Percentiles rank a stretch among this genome's conserved stretches.
phyloP scores from a whole-genome alignment of 2,329 filamentous ascomycete genomes.

The Aureobasidium sp. region DNA sequence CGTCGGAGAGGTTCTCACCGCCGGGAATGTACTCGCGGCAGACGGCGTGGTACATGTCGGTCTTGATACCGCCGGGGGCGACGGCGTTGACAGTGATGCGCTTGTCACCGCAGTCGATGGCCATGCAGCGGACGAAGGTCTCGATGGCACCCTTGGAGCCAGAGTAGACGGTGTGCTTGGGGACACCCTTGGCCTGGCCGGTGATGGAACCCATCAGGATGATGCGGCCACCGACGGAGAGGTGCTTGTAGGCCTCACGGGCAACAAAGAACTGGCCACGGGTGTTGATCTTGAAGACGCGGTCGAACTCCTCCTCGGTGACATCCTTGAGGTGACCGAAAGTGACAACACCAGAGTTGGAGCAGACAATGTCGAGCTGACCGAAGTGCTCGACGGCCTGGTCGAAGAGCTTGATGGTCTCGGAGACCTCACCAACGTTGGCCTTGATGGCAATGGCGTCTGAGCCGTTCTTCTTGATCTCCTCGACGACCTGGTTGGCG shows the following conservation, averaged over 20 bases:
- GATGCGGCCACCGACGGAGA: constrained; percentile 44
- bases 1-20: constrained; percentile 47
- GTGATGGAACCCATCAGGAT: constrained; percentile 50
- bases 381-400: constrained; percentile 56
- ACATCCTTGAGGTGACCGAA: constrained; percentile 48
- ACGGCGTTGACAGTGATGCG: constrained; percentile 54
- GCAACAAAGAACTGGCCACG: constrained; percentile 57
- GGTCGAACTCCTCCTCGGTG: constrained; percentile 48
- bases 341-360: constrained; percentile 54
- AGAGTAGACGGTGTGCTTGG: constrained; percentile 47
- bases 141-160: constrained; percentile 47
- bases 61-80: constrained; percentile 48
- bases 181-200: constrained; percentile 48
- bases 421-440: constrained; percentile 55
- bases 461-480: constrained; percentile 56
- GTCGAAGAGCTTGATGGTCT: constrained; percentile 57
- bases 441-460: constrained; percentile 59
- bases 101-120: constrained; percentile 47
- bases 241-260: constrained; percentile 47
- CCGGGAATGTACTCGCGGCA: constrained; percentile 56
- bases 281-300: constrained; percentile 54
- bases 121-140: constrained; percentile 48
- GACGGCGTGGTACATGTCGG: constrained; percentile 54
- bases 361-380: constrained; percentile 61
- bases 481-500: constrained; percentile 56